Base-by-base conservation (phyloP, 768 basidiomycete species). In the Hypholoma sublateritium region DNA sequence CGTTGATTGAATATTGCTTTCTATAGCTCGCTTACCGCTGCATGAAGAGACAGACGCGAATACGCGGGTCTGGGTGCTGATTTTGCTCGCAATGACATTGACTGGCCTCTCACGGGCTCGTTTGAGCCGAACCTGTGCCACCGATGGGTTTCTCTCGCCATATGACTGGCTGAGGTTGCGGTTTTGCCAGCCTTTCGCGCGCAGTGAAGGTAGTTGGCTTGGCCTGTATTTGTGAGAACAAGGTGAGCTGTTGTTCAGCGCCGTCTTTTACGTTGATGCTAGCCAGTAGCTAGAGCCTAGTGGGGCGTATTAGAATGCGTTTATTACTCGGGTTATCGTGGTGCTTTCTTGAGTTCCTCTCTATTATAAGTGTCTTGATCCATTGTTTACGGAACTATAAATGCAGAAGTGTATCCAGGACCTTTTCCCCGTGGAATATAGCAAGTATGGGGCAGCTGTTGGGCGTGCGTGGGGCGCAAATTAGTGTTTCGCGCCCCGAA, bases 351-450 rank as follows among this genome's bases (percentile, higher is more conserved):
- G 43, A 24, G 42, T 35, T 34, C 28, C 43, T n/a, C 17, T 34
- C 17, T 28, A 24, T 32, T 43, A 45, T 28, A 34, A 42, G 34
- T 43, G 32, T 53, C 16, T 9, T 53, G 53, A 53, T 53, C 53
- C 53, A 53, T 53, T 28, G 42, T 53, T 53, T 53, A 35, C 53
- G 53, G 53, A 41, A 25, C 22, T 17, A 45, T 32, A 36, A 32
- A 46, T 16, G 37, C n/a, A n/a, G 25, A n/a, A 16, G 16, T 13
- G 37, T 11, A 11, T 11, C 21, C 39, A 52, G 35, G n/a, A 49
- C 28, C 12, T 35, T 36, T 19, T 25, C 25, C n/a, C 17, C 46
- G n/a, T 49, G 16, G 17, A 12, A 32, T 35, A 36, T 49, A 19
- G 48, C 32, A 17, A 35, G 36, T 34, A 36, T 49, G 32, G 36